These are phyloP conservation scores for Microcyclospora tardicrescens DNA, from an alignment of 2,329 filamentous ascomycete genomes.

Conservation along the genomic window DNA sequence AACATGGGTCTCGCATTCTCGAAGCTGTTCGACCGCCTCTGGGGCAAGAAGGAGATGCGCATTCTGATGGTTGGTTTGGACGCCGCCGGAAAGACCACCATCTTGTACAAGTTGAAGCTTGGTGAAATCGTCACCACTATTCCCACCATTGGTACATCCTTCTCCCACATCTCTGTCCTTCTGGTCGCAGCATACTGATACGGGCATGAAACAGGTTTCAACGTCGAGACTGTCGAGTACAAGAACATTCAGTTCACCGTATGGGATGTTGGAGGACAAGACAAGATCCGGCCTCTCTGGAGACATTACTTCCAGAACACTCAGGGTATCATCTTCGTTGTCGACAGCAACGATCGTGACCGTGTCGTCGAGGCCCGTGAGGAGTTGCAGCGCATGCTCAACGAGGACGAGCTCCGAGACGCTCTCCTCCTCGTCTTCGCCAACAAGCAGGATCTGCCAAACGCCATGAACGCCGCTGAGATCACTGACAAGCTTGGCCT, in stretches of 20 bases:
- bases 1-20: constrained; percentile 88
- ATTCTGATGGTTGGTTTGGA: constrained; percentile 96
- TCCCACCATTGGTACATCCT: constrained; percentile 63
- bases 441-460: constrained; percentile 95
- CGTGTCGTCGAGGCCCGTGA: constrained; percentile 87
- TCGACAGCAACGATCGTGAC: constrained; percentile 84
- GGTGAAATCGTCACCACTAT: constrained; percentile 97
- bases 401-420: constrained; percentile 96
- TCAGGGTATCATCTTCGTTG: constrained; percentile 96
- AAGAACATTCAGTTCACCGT: constrained; percentile 99
- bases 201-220: constrained; percentile 50
- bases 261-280: constrained; percentile 96
- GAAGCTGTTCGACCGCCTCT: constrained; percentile 97
- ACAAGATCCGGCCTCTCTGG: constrained; percentile 97
- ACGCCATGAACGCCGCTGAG: constrained; percentile 99
- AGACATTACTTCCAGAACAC: constrained; percentile 94
- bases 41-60: constrained; percentile 98
- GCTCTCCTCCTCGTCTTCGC: constrained; percentile 89
- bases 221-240: constrained; percentile 97
- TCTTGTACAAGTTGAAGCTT: constrained; percentile 97
- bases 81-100: constrained; percentile 96
- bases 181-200: constrained; percentile 1
- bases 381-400: constrained; percentile 93
- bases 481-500: constrained; percentile 99
- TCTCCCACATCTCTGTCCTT: not conserved